phyloP scores from a whole-genome alignment of 1,139 yeast genomes.

The Taiozyma sp. region DNA sequence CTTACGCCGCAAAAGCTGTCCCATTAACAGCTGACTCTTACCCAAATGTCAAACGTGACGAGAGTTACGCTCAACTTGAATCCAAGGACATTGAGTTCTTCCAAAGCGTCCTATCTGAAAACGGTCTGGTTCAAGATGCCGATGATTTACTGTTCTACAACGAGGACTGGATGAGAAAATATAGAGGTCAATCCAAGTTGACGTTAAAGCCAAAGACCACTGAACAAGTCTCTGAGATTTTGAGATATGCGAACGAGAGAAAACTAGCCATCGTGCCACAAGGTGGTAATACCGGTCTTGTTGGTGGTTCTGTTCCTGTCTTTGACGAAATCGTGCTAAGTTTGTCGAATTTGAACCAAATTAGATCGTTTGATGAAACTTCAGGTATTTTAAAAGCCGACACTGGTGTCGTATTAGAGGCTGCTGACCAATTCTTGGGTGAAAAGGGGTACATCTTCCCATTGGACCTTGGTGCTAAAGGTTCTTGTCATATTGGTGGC shows the following conservation, averaged over 20 bases:
- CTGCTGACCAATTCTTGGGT: constrained; percentile 74
- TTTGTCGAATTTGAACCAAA: constrained; percentile 64
- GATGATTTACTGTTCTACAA: constrained; percentile 72
- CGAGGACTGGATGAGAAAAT: constrained; percentile 97
- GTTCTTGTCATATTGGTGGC: constrained; percentile 96
- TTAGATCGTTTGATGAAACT: constrained; percentile 75
- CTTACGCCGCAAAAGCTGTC: constrained; percentile 36
- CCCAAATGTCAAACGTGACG: constrained; percentile 46
- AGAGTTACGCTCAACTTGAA: constrained; percentile 41
- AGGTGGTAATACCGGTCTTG: constrained; percentile 96
- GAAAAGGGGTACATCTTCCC: constrained; percentile 91
- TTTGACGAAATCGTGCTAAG: constrained; percentile 87
- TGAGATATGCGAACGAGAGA: constrained; percentile 77
- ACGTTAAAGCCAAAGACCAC: constrained; percentile 84
- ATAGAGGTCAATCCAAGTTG: constrained; percentile 78
- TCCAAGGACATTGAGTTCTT: constrained; percentile 60
- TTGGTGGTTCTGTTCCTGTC: constrained; percentile 92
- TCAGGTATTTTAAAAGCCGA: constrained; percentile 87
- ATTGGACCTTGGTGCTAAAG: constrained; percentile 93
- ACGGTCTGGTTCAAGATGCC: constrained; percentile 41
- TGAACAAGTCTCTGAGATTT: constrained; percentile 70
- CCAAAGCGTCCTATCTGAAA: constrained; percentile 47
- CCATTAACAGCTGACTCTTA: constrained; percentile 63
- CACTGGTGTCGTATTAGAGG: constrained; percentile 87
- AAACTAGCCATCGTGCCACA: constrained; percentile 90